These are phyloP conservation scores for Aureobasidium mangrovei DNA, from an alignment of 2,329 filamentous ascomycete genomes.

Conservation along the genomic window DNA sequence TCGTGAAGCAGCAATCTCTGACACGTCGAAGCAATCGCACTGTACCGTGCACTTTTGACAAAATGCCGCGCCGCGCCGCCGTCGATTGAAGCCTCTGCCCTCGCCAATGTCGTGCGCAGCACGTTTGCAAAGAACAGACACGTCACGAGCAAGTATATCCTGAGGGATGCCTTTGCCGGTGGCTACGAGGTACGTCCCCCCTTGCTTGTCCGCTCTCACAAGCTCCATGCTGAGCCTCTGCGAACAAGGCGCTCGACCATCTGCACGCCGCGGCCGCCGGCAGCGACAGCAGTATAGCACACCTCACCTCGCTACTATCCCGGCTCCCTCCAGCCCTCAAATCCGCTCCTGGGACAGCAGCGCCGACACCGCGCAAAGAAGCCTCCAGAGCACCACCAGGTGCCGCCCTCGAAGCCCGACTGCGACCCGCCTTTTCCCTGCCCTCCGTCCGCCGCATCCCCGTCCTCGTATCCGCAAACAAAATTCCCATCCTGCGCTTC, in stretches of 20 bases:
- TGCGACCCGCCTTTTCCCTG: slow-evolving; percentile 30
- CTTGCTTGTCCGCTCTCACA: background rate
- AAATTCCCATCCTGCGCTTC: slow-evolving; percentile 57
- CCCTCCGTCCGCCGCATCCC: slow-evolving; percentile 51
- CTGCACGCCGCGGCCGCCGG: slow-evolving; percentile 34
- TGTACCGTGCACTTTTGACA: slow-evolving; percentile 60
- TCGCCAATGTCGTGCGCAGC: slow-evolving; percentile 46
- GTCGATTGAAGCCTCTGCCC: background rate
- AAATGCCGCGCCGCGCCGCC: slow-evolving; percentile 24
- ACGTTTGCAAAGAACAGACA: slow-evolving; percentile 53
- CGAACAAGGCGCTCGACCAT: slow-evolving; percentile 29
- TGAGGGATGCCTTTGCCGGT: slow-evolving; percentile 53
- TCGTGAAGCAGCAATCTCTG: too few relatives aligned
- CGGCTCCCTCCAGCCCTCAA: slow-evolving; percentile 19
- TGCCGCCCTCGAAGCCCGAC: slow-evolving; percentile 19
- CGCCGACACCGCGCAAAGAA: slow-evolving; percentile 14
- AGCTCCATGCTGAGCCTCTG: background rate
- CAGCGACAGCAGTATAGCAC: slow-evolving; percentile 21
- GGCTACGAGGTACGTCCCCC: slow-evolving; percentile 53
- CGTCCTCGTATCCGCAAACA: slow-evolving; percentile 45
- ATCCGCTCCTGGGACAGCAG: background rate
- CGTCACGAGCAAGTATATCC: slow-evolving; percentile 50
- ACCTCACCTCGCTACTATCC: slow-evolving; percentile 21
- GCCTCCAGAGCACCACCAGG: slow-evolving; percentile 13
- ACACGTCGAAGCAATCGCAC: slow-evolving; percentile 49